These are phyloP conservation scores for Sporothrix inflata DNA, from an alignment of 2,329 filamentous ascomycete species.

Conservation along the genomic window DNA sequence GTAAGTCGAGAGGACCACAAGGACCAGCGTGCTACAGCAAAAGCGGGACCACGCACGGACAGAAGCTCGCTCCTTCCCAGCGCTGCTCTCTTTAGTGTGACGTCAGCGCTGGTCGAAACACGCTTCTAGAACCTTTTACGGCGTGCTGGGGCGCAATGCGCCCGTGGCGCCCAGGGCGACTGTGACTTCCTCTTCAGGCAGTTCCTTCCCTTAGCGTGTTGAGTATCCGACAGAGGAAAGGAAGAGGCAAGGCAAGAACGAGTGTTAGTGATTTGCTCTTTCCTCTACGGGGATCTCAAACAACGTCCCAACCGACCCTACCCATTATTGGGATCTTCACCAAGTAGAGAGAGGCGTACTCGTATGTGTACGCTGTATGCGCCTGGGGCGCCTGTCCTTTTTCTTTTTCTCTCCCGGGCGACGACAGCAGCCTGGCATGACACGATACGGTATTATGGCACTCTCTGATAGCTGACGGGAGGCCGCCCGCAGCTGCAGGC, in stretches of 20 bases:
- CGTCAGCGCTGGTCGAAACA: constrained; percentile 3
- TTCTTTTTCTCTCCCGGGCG: neutral
- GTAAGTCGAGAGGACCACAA: neutral
- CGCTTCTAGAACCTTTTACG: constrained; percentile 7
- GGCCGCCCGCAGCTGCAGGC: constrained; percentile 11
- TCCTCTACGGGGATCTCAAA: neutral
- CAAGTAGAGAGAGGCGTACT: neutral
- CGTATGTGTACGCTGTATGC: neutral
- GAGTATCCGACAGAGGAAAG: neutral
- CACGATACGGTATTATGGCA: too few relatives aligned
- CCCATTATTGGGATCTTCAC: constrained; percentile 9
- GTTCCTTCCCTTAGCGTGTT: neutral
- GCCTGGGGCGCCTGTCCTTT: neutral
- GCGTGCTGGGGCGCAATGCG: neutral
- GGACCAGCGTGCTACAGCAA: neutral
- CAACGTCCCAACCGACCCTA: neutral
- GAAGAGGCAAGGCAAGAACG: neutral
- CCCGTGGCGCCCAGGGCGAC: neutral
- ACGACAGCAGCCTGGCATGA: neutral
- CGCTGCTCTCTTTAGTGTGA: neutral
- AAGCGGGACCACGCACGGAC: neutral
- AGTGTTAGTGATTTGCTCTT: constrained; percentile 1
- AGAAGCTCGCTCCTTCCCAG: neutral
- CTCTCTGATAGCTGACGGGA: neutral
- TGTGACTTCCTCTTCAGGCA: neutral